Evolutionary conservation across 176 grass and related monocot genomes (phyloP).

Genomic region (Dendrocalamus sinicus): DNA sequence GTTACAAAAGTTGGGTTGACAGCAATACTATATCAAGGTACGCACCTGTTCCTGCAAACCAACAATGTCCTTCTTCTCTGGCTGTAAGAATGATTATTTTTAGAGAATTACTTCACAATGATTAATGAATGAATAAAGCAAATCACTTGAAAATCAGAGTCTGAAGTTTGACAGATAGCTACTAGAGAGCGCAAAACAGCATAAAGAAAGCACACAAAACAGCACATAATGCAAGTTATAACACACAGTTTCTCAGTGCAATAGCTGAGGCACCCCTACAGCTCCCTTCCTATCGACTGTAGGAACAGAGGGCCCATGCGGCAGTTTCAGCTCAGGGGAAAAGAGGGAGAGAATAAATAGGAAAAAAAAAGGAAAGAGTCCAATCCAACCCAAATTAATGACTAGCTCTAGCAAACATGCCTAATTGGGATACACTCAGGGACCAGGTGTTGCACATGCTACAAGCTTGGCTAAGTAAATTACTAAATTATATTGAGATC

Average conservation of each 20-base stretch:
- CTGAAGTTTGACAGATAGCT: not conserved
- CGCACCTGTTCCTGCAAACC: constrained; percentile 83
- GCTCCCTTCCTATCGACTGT: not conserved
- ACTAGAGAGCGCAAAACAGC: constrained; percentile 1
- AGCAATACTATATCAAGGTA: constrained; percentile 32
- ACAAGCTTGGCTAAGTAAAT: constrained; percentile 6
- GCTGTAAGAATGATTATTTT: constrained; percentile 59
- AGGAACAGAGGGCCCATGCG: not conserved
- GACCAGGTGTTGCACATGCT: not conserved
- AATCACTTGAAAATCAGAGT: not conserved
- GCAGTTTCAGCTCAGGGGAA: not conserved
- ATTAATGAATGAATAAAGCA: constrained; percentile 2
- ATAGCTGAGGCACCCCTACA: not conserved
- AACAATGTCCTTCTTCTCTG: constrained; percentile 83
- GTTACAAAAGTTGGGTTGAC: constrained; percentile 1
- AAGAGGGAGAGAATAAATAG: not conserved
- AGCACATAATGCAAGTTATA: constrained; percentile 6
- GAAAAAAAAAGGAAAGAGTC: constrained; percentile 3
- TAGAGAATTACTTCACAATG: constrained; percentile 20
- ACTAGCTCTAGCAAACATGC: constrained; percentile 5
- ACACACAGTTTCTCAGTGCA: not conserved
- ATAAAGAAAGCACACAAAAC: not conserved
- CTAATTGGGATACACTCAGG: not conserved
- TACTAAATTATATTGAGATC: constrained; percentile 8
- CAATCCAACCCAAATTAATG: constrained; percentile 13